Base-by-base conservation (phyloP, 495 filamentous ascomycete genomes). In the Xylaria castorea region DNA sequence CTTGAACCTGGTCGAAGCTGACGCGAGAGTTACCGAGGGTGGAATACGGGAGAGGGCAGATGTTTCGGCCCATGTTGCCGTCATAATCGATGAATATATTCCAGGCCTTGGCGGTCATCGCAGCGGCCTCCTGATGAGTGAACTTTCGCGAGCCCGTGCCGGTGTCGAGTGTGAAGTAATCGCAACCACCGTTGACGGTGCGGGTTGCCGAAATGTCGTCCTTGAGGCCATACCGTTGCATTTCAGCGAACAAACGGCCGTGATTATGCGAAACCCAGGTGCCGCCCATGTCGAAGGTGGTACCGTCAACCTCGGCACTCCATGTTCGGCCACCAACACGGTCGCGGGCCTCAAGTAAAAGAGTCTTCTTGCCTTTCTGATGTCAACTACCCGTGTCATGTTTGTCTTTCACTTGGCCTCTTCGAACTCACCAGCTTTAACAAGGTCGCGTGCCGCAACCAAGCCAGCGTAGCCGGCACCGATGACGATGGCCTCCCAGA, bases 281-380 rank as follows among this genome's bases (percentile, higher is more conserved):
- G 7, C 81, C 81, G 0, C 81, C 81, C 74, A 83, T 77, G 27
- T 83, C 81, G 44, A 74, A 79, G 0, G 68, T 65, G 58, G 79
- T 74, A 0, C 75, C 71, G 9, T 53, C 71, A 48, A 76, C 73
- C 9, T 79, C 74, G 1, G 76, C 68, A 14, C 78, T 76, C 75
- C 76, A 83, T 11, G 81, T 75, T 5, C 81, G 77, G 1, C 81
- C 81, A 22, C 81, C 81, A 42, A 83, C 78, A 3, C 81, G 80
- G 63, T 82, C 80, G 5, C 81, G 77, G 4, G 76, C 81, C 73
- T 83, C 81, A 0, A 82, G 18, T 9, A 83, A 76, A 7, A 82
- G 73, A 4, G 81, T 79, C 34, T 67, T 68, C 20, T 73, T 61
- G n/a, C 69, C 68, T 79, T 25, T 18, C 5, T 12, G 34, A 18